Conservation (phyloP, 306 rosid genomes). For the Luffa acutangula region DNA sequence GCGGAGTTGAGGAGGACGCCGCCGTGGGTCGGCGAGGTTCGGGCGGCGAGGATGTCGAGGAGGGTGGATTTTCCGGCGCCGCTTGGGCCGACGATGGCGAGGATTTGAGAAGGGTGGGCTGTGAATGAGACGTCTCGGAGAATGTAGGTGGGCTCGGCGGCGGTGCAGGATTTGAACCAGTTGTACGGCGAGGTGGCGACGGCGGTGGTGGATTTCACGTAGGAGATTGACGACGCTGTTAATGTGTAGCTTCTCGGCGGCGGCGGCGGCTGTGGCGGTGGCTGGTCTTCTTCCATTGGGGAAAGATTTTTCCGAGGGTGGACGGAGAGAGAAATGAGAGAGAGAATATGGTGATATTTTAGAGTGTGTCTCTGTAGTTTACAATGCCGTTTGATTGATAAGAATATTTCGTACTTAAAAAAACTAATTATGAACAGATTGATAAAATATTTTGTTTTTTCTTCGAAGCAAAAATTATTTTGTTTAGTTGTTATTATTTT, state of each 20-base stretch:
- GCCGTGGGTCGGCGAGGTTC: constrained; percentile 55
- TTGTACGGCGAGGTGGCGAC: constrained; percentile 16
- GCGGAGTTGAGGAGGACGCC: constrained; percentile 54
- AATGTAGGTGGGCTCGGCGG: constrained; percentile 44
- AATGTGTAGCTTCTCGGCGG: constrained; percentile 38
- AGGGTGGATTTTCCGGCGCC: constrained; percentile 96
- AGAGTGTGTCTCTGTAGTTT: not conserved
- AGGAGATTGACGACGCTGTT: constrained; percentile 63
- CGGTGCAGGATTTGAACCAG: constrained; percentile 43
- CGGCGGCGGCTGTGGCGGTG: constrained; percentile 3
- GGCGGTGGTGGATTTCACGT: constrained; percentile 46
- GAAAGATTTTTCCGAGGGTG: not conserved
- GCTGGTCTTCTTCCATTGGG: constrained; percentile 38
- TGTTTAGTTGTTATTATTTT: too few species aligned
- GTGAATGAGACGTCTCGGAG: constrained; percentile 61
- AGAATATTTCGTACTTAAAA: not conserved
- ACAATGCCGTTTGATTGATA: not conserved
- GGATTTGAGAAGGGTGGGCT: constrained; percentile 61
- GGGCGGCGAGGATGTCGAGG: constrained; percentile 72
- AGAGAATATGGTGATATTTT: not conserved
- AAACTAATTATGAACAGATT: not conserved
- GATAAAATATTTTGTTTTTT: too few species aligned
- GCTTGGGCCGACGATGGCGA: constrained; percentile 87
- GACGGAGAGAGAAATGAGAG: not conserved
- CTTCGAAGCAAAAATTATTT: too few species aligned